Base-by-base conservation (phyloP, 192 early-diverging fungal species). In the Gonapodya sp. region DNA sequence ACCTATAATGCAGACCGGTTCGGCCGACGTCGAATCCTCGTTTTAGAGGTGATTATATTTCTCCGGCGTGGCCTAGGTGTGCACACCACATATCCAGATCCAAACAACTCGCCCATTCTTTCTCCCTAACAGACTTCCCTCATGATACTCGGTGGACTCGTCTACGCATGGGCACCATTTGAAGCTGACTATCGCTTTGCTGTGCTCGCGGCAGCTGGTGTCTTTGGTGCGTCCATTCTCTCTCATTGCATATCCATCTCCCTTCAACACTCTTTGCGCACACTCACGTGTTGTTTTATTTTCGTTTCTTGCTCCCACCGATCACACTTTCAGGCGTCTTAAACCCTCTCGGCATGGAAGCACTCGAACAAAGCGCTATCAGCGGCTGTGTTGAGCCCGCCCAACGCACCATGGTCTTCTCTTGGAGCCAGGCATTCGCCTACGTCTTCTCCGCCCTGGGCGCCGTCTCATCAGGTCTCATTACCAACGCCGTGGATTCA, bases 321-420 rank as follows among this genome's bases (percentile, higher is more conserved):
- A 16, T 24, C 46, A 8, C 46, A 64, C 46, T 64, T 24, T 24
- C 46, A 64, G 46, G 46, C 46, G 46, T 64, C 46, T 24, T 64
- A 8, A 64, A 64, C 46, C 46, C 46, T 24, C 46, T 64, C 46
- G 46, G 46, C 46, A 64, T 64, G 46, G 46, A 64, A 64, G 82
- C 82, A 14, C 78, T 84, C 35, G 83, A 84, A 73, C 82, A 83
- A 79, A 82, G 81, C 0, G 77, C 82, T 35, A 35, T 84, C 2
- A 33, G 77, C 36, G 35, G 73, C 33, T 35, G 24, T 14, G 77
- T 83, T 73, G 18, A 78, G 1, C 24, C 74, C 64, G 81, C 36
- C 0, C 36, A 46, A 1, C 80, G 82, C 73, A 73, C 83, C 35
- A 33, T 73, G 18, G n/a, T 79, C 2, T 84, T 84, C 72, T 30